A percentile compares a stretch with the other conserved stretches of the same genome.
These are phyloP conservation scores for Coemansia sp. DNA, from an alignment of 192 early-diverging fungal species.

Conservation along the genomic window DNA sequence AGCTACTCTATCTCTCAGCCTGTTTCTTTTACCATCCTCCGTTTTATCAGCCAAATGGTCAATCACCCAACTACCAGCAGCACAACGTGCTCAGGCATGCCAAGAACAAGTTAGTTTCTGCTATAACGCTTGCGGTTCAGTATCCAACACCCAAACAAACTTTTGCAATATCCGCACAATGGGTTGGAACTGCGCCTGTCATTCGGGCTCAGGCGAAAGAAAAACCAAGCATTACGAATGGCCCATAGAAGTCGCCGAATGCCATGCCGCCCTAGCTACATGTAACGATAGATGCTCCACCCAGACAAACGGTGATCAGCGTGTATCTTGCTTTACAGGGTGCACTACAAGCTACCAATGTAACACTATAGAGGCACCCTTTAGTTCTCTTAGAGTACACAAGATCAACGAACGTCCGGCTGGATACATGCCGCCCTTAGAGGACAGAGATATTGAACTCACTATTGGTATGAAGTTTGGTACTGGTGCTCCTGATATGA, in stretches of 20 bases:
- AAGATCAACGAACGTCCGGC: constrained; percentile 27
- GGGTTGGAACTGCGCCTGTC: constrained; percentile 50
- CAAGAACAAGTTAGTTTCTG: constrained; percentile 51
- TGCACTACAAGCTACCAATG: constrained; percentile 41
- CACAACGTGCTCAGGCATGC: constrained; percentile 39
- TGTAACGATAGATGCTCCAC: constrained; percentile 28
- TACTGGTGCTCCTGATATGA: constrained; percentile 7
- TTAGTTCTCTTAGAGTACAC: constrained; percentile 36
- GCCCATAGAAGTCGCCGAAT: constrained; percentile 36
- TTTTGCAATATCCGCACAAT: constrained; percentile 52
- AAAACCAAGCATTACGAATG: constrained; percentile 32
- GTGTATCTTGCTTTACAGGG: constrained; percentile 23
- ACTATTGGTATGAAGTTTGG: constrained; percentile 51
- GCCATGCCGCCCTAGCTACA: constrained; percentile 28
- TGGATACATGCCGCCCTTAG: constrained; percentile 38
- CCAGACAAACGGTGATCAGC: constrained; percentile 14
- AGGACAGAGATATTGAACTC: constrained; percentile 41
- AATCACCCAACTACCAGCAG: constrained; percentile 32
- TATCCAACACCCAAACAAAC: constrained; percentile 27
- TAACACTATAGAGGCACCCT: constrained; percentile 34
- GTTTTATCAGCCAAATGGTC: constrained; percentile 45
- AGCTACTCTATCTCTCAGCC: no score
- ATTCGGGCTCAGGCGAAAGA: constrained; percentile 13
- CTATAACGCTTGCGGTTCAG: constrained; percentile 41
- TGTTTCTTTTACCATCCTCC: no score